Conservation (phyloP, 345 rosid genomes). For the Gossypium arboreum region DNA sequence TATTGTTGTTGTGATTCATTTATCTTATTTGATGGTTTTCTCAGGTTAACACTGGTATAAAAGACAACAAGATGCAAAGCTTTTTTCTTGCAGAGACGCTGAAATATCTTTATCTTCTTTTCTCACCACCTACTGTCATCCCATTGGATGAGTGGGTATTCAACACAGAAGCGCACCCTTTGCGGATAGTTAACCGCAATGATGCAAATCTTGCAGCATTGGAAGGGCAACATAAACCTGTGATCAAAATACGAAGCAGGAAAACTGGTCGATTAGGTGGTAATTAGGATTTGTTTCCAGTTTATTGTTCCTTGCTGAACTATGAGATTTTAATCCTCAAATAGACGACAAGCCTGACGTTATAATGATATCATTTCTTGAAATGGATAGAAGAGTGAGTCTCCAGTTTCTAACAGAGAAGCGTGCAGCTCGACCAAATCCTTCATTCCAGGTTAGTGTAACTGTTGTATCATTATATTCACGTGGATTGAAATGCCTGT, state of each 20-base stretch:
- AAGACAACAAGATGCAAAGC: conserved; percentile 97
- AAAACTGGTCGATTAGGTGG: conserved; percentile 4
- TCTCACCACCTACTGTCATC: conserved; percentile 76
- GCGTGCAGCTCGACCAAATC: neutral
- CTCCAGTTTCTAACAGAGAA: neutral
- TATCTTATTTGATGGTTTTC: neutral
- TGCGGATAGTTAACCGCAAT: conserved; percentile 44
- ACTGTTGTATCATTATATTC: conserved; percentile 12
- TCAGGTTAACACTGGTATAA: conserved; percentile 80
- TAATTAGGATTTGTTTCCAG: neutral
- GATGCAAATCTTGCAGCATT: neutral
- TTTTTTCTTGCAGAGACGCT: conserved; percentile 97
- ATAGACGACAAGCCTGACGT: neutral
- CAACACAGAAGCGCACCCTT: conserved; percentile 96
- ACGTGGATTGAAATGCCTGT: neutral
- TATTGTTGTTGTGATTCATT: neutral
- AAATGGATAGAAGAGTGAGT: neutral
- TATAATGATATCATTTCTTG: neutral
- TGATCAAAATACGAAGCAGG: neutral
- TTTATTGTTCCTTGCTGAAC: neutral
- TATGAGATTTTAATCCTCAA: neutral
- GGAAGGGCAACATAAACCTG: neutral
- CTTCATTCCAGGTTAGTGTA: conserved; percentile 6
- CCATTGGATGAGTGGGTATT: conserved; percentile 95
- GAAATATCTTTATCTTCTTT: conserved; percentile 83